Evolutionary conservation across 768 basidiomycete species (phyloP).

Genomic region (Collybia sordida): DNA sequence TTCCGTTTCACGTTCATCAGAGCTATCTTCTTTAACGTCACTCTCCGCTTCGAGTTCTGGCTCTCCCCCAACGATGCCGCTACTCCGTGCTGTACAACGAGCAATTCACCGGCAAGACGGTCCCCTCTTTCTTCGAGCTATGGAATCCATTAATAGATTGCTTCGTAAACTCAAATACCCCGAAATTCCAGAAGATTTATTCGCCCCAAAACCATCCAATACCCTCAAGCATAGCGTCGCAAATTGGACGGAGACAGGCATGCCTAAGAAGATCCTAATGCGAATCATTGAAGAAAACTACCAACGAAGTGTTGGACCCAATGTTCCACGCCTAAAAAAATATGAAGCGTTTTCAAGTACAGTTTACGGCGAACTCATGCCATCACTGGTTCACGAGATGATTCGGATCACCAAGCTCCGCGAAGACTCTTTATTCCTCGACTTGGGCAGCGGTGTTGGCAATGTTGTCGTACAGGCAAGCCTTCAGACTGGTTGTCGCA

Average conservation of each 20-base stretch:
- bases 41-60: constrained; percentile 23
- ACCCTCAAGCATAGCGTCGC: constrained; percentile 45
- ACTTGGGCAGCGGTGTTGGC: constrained; percentile 84
- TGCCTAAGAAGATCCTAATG: constrained; percentile 68
- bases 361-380: constrained; percentile 90
- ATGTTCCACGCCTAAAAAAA: constrained; percentile 74
- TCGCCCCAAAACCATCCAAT: constrained; percentile 45
- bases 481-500: constrained; percentile 73
- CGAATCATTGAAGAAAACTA: constrained; percentile 90
- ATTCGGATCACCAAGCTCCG: constrained; percentile 53
- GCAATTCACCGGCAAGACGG: constrained; percentile 72
- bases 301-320: constrained; percentile 89
- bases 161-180: constrained; percentile 70
- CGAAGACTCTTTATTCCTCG: constrained; percentile 70
- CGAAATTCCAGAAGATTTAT: constrained; percentile 48
- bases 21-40: constrained; percentile 30
- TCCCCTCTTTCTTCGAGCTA: constrained; percentile 64
- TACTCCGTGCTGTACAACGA: constrained; percentile 62
- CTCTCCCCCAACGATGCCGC: constrained; percentile 23
- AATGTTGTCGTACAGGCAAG: constrained; percentile 84
- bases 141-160: constrained; percentile 60
- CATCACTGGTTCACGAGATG: constrained; percentile 75
- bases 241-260: constrained; percentile 49
- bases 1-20: constrained; percentile 28
- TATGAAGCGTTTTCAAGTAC: constrained; percentile 84